A percentile compares a stretch with the other conserved stretches of the same genome.
Conservation (phyloP, 2,329 filamentous ascomycete species). For the Ophiocordyceps sinensis region DNA sequence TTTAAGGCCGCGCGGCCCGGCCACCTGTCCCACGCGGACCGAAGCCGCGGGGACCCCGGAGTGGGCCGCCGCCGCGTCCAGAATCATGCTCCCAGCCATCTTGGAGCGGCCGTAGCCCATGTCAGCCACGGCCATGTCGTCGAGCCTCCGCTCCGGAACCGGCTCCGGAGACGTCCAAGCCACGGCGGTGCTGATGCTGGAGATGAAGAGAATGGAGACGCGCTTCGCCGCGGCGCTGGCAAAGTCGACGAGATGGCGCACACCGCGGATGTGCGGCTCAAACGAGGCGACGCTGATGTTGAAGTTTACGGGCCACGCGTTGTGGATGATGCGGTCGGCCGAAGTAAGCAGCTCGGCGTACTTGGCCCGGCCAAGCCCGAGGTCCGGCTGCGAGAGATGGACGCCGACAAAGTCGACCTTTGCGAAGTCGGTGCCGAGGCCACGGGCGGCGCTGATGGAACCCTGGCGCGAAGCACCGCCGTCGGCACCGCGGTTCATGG, state of each 20-base stretch:
- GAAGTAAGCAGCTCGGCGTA: conserved; percentile 21
- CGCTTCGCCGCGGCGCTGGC: conserved; percentile 13
- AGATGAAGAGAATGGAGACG: conserved; percentile 27
- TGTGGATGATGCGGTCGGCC: conserved; percentile 35
- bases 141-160: conserved; percentile 23
- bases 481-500: conserved; percentile 16
- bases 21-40: conserved; percentile 33
- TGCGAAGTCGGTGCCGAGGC: conserved; percentile 19
- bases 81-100: conserved; percentile 23
- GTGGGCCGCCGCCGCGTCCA: conserved; percentile 21
- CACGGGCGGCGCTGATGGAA: conserved; percentile 19
- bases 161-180: conserved; percentile 14
- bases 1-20: conserved; percentile 20
- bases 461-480: conserved; percentile 24
- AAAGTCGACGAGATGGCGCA: conserved; percentile 33
- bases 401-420: conserved; percentile 33
- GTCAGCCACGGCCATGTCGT: conserved; percentile 13
- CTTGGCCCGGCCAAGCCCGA: conserved; percentile 28
- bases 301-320: conserved; percentile 35
- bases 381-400: conserved; percentile 27
- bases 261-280: conserved; percentile 31
- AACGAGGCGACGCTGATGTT: conserved; percentile 34
- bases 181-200: conserved; percentile 23
- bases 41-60: conserved; percentile 23
- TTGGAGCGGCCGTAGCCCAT: conserved; percentile 31